A percentile compares a stretch with the other conserved stretches of the same genome.
Conservation (phyloP, 768 basidiomycete genomes). For the Boletus rufocinnamomeus region DNA sequence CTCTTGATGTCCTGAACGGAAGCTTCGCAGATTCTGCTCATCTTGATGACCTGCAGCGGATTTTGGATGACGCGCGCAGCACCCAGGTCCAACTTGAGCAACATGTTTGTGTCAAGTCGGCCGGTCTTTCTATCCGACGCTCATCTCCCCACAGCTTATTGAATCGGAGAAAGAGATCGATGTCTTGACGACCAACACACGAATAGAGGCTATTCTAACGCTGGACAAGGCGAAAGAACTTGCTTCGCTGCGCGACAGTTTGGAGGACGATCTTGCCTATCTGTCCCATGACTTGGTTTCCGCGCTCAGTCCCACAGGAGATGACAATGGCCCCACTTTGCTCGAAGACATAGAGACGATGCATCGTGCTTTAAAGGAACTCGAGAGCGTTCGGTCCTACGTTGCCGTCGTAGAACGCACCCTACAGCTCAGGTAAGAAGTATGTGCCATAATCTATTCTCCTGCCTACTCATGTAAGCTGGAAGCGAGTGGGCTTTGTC, state of each 20-base stretch:
- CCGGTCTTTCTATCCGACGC: constrained; percentile 11
- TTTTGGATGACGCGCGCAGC: constrained; percentile 45
- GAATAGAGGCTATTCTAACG: constrained; percentile 46
- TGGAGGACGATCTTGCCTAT: constrained; percentile 75
- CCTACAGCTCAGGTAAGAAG: constrained; percentile 66
- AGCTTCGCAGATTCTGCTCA: constrained; percentile 51
- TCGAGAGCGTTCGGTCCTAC: constrained; percentile 76
- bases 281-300: constrained; percentile 68
- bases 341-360: constrained; percentile 81
- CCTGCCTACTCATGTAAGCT: constrained; percentile 10
- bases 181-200: constrained; percentile 49
- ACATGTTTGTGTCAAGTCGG: constrained; percentile 43
- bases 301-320: constrained; percentile 43
- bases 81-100: constrained; percentile 43
- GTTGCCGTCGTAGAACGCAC: constrained; percentile 72
- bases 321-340: constrained; percentile 57
- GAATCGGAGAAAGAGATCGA: constrained; percentile 53
- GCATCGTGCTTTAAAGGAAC: constrained; percentile 73
- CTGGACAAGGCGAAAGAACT: constrained; percentile 70
- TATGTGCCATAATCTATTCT: background rate
- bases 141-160: constrained; percentile 53
- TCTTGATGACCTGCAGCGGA: constrained; percentile 47
- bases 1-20: constrained; percentile 44
- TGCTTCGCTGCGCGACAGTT: constrained; percentile 71
- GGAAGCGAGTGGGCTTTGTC: constrained; percentile 59